Evolutionary conservation across 2,329 filamentous ascomycete genomes (phyloP).

Genomic region (Penicillium digitatum): DNA sequence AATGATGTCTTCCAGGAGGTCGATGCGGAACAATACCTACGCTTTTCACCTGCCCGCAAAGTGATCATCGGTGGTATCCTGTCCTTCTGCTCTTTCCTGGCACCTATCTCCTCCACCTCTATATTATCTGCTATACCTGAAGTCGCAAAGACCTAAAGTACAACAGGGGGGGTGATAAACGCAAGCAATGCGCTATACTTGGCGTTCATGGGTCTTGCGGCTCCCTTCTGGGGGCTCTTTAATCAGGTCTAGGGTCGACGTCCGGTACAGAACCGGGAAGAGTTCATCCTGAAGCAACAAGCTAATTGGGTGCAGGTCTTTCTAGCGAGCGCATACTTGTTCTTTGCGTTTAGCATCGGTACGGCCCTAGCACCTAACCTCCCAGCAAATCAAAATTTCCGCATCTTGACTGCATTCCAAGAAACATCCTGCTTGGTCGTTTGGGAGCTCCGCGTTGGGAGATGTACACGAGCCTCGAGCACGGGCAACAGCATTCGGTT

Average conservation of each 20-base stretch:
- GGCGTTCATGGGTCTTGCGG: slow-evolving; percentile 67
- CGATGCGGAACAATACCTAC: slow-evolving; percentile 59
- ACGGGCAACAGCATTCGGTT: slow-evolving; percentile 67
- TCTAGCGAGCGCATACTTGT: slow-evolving; percentile 58
- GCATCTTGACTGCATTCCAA: slow-evolving; percentile 69
- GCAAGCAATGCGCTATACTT: slow-evolving; percentile 72
- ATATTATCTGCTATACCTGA: slow-evolving; percentile 71
- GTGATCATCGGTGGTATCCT: slow-evolving; percentile 63
- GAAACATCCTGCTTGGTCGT: slow-evolving; percentile 71
- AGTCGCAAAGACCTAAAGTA: slow-evolving; percentile 62
- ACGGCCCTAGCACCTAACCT: slow-evolving; percentile 70
- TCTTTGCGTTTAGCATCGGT: slow-evolving; percentile 66
- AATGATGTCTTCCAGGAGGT: slow-evolving; percentile 37
- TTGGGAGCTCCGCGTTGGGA: slow-evolving; percentile 66
- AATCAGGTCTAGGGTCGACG: slow-evolving; percentile 62
- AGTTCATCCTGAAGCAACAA: background rate
- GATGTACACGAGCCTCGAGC: slow-evolving; percentile 64
- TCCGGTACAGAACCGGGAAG: slow-evolving; percentile 43
- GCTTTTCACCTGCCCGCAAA: slow-evolving; percentile 61
- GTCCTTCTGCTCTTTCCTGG: slow-evolving; percentile 70
- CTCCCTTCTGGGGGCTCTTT: slow-evolving; percentile 68
- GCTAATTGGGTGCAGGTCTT: slow-evolving; percentile 46
- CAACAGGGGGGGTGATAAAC: slow-evolving; percentile 66
- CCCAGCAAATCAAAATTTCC: slow-evolving; percentile 67
- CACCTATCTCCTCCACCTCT: slow-evolving; percentile 70